phyloP scores from a whole-genome alignment of 2,329 filamentous ascomycete species.

The Fusarium sp. region DNA sequence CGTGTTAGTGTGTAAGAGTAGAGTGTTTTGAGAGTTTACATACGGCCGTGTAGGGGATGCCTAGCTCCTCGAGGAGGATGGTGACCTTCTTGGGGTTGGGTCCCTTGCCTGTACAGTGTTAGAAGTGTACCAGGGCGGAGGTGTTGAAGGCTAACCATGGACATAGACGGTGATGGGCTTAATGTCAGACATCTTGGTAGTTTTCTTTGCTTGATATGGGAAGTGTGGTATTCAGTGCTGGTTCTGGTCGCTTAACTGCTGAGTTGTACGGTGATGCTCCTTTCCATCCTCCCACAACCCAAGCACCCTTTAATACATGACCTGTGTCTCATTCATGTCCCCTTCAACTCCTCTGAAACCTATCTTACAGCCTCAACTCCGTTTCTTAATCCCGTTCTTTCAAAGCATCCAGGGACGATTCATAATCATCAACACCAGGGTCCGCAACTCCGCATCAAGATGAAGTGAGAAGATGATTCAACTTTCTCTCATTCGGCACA shows the following conservation, averaged over 20 bases:
- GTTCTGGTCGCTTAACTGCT: background rate
- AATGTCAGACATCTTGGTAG: constrained; percentile 17
- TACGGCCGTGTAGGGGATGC: constrained; percentile 48
- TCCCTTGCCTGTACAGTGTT: constrained; percentile 26
- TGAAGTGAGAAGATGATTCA: background rate
- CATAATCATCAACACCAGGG: background rate
- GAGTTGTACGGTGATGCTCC: background rate
- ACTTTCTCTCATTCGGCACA: background rate
- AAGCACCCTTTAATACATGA: background rate
- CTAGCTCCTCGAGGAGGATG: constrained; percentile 51
- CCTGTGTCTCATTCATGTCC: background rate
- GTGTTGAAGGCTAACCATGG: constrained; percentile 15
- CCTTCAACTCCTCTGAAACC: background rate
- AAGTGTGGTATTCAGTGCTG: background rate
- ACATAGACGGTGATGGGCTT: constrained; percentile 31
- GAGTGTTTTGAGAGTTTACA: background rate
- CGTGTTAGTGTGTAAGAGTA: background rate
- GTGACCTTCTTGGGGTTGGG: constrained; percentile 48
- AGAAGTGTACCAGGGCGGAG: background rate
- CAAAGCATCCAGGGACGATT: background rate
- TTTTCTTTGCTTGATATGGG: background rate
- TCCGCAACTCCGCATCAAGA: background rate
- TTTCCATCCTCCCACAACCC: background rate
- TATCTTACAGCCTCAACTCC: background rate
- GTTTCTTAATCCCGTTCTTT: background rate